These are phyloP conservation scores for Candida sanyaensis DNA, from an alignment of 1,139 yeast species.

Conservation along the genomic window DNA sequence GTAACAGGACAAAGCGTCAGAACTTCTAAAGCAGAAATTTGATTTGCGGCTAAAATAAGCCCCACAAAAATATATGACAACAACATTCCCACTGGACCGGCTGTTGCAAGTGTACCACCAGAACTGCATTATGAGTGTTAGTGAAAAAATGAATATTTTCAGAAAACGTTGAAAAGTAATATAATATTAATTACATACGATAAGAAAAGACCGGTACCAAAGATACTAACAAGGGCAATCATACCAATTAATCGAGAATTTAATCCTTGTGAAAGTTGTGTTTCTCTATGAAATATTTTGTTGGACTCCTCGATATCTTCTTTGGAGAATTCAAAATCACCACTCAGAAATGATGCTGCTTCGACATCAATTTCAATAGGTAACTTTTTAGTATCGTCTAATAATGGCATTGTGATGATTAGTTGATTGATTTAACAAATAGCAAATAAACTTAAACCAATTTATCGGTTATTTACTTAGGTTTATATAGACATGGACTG, in stretches of 20 bases:
- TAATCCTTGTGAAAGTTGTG: conserved; percentile 14
- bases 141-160: not conserved
- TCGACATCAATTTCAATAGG: conserved; percentile 2
- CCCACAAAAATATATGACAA: conserved; percentile 22
- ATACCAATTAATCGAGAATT: conserved; percentile 31
- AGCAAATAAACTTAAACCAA: no score
- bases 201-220: conserved; percentile 24
- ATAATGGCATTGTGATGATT: not conserved
- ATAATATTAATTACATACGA: not conserved
- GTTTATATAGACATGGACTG: no score
- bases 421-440: no score
- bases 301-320: conserved; percentile 8
- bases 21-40: conserved; percentile 27
- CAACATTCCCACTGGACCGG: conserved; percentile 21
- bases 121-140: conserved; percentile 6
- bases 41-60: conserved; percentile 19
- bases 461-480: no score
- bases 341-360: not conserved
- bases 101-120: conserved; percentile 18
- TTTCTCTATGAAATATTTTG: conserved; percentile 11
- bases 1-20: conserved; percentile 31
- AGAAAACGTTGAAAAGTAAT: not conserved
- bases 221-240: conserved; percentile 30
- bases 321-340: conserved; percentile 1
- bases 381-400: not conserved